These are phyloP conservation scores for Xylaria sp. DNA, from an alignment of 2,329 filamentous ascomycete species.

Conservation along the genomic window DNA sequence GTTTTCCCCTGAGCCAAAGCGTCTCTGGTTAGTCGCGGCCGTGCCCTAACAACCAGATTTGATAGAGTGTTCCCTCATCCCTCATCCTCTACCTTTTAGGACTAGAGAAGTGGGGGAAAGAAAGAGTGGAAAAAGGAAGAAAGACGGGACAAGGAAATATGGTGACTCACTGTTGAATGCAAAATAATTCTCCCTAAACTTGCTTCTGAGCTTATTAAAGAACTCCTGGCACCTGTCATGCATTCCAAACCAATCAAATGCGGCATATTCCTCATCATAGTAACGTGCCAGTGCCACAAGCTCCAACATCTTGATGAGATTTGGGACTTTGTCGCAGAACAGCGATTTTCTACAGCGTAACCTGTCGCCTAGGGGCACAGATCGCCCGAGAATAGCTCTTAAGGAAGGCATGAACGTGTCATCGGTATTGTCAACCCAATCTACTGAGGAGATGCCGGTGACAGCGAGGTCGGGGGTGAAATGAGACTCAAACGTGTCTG, in stretches of 20 bases:
- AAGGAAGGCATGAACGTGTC: too few relatives aligned
- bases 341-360: too few relatives aligned
- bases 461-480: background rate
- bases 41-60: too few relatives aligned
- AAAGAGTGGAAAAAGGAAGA: background rate
- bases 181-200: background rate
- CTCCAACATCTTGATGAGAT: constrained; percentile 15
- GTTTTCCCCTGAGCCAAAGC: background rate
- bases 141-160: background rate
- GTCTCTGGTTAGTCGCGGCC: background rate
- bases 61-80: too few relatives aligned
- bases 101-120: background rate
- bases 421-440: too few relatives aligned
- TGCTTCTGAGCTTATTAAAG: constrained; percentile 15
- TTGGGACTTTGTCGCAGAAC: background rate
- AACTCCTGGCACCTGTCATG: constrained; percentile 23
- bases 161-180: constrained; percentile 1
- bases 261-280: background rate
- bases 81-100: too few relatives aligned
- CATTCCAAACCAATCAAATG: constrained; percentile 27
- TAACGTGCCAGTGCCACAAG: background rate
- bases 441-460: too few relatives aligned
- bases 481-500: background rate
- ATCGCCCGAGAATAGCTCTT: too few relatives aligned
- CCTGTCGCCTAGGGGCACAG: too few relatives aligned